Evolutionary conservation across 1,284 basidiomycete genomes (phyloP), one percentile per base, ranked within the genome.

Genomic region (Cutaneotrichosporon spelunceum): DNA sequence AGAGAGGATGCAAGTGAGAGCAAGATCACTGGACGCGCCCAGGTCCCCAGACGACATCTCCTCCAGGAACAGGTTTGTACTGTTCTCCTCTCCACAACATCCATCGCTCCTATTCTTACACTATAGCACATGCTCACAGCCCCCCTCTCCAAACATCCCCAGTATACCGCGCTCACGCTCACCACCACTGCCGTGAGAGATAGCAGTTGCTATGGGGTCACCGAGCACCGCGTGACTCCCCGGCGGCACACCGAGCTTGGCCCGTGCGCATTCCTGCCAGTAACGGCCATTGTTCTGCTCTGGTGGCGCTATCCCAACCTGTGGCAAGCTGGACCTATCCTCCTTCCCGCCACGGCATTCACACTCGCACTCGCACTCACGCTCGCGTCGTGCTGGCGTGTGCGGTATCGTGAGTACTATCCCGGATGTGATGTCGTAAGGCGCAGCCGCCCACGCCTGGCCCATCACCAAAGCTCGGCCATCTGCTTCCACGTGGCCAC

Each of bases 321-420:
- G 24, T n/a, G 16, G 39, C 39, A 19, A 8, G 16, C 19, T n/a
- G n/a, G n/a, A 42, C 2, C 30, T n/a, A n/a, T n/a, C 8, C 30
- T 33, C 30, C 30, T 33, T 33, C 2, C 30, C 30, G 13, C 2
- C 30, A 11, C 13, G 30, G 39, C 39, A 42, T 19, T 42, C 39
- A 6, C n/a, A 16, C 16, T n/a, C 19, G 39, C 19, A 8, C 5
- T 42, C 19, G 3, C 39, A n/a, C 2, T 53, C 34, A 23, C 34
- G 3, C 11, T 36, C 21, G 21, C 23, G 8, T 29, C 61, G 34
- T 45, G 58, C 47, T 50, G 34, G 39, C 39, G 39, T 7, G 45
- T 53, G 24, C 34, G 62, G n/a, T 66, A 63, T 24, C 64, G 64
- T 66, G 42, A 56, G 62, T 53, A 19, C 39, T 16, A n/a, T 16